phyloP scores from a whole-genome alignment of 1,284 basidiomycete species.

The Ceratobasidium theobromae region DNA sequence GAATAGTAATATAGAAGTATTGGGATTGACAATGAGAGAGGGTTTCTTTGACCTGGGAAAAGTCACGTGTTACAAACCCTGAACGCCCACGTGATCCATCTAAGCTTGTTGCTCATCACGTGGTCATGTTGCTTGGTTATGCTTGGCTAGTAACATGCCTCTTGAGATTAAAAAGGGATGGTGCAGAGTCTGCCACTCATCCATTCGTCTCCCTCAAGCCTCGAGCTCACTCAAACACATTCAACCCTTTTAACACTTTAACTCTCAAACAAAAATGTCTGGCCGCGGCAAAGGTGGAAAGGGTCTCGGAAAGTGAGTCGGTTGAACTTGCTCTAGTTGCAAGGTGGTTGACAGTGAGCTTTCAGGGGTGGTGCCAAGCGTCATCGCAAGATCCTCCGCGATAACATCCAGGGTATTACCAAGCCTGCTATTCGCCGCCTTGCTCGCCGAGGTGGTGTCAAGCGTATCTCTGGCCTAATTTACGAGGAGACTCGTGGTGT shows the following conservation, averaged over 20 bases:
- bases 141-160: not conserved
- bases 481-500: conserved; percentile 95
- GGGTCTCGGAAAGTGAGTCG: conserved; percentile 67
- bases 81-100: too few relatives aligned
- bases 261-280: conserved; percentile 50
- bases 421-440: conserved; percentile 93
- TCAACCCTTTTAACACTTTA: not conserved
- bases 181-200: not conserved
- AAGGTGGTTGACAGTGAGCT: not conserved
- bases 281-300: conserved; percentile 74
- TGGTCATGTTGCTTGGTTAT: not conserved
- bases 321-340: not conserved
- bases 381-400: conserved; percentile 83
- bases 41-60: not conserved
- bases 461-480: conserved; percentile 91
- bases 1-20: not conserved
- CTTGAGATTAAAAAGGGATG: not conserved
- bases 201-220: not conserved
- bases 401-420: conserved; percentile 91
- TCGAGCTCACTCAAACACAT: not conserved
- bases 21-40: not conserved
- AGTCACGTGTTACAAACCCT: not conserved
- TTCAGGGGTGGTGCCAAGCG: conserved; percentile 77
- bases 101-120: not conserved
- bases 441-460: conserved; percentile 92